Percentiles rank a stretch among this genome's conserved stretches.
phyloP scores from a whole-genome alignment of 805 yeast genomes.

The Nakazawaea siamensis region DNA sequence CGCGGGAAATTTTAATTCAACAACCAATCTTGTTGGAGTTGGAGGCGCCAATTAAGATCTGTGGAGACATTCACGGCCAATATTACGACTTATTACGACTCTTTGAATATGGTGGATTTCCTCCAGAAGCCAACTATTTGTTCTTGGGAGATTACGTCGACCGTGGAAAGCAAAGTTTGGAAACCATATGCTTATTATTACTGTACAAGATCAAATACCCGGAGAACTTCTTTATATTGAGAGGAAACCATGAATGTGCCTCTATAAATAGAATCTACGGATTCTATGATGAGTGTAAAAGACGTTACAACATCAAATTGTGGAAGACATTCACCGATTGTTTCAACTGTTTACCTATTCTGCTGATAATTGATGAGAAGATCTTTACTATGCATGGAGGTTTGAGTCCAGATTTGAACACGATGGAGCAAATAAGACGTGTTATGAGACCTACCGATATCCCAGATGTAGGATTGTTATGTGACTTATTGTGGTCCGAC shows the following conservation, averaged over 20 bases:
- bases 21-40: constrained; percentile 93
- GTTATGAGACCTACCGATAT: constrained; percentile 99
- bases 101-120: constrained; percentile 98
- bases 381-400: constrained; percentile 99
- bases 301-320: constrained; percentile 95
- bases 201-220: constrained; percentile 98
- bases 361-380: constrained; percentile 96
- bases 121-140: constrained; percentile 95
- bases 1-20: constrained; percentile 95
- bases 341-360: constrained; percentile 96
- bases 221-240: constrained; percentile 89
- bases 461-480: constrained; percentile 93
- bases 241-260: constrained; percentile 99
- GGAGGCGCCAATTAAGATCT: constrained; percentile 95
- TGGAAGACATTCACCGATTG: constrained; percentile 99
- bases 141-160: constrained; percentile 97
- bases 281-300: constrained; percentile 95
- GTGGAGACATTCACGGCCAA: constrained; percentile 99
- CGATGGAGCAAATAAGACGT: constrained; percentile 98
- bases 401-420: constrained; percentile 90
- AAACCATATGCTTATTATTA: constrained; percentile 86
- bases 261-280: constrained; percentile 97
- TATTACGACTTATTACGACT: constrained; percentile 91
- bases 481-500: constrained; percentile 97
- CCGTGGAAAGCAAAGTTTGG: constrained; percentile 96